Percentiles rank a stretch among this genome's conserved stretches.
Evolutionary conservation across 768 basidiomycete genomes (phyloP).

Genomic region (Rhizopogon vinicolor): DNA sequence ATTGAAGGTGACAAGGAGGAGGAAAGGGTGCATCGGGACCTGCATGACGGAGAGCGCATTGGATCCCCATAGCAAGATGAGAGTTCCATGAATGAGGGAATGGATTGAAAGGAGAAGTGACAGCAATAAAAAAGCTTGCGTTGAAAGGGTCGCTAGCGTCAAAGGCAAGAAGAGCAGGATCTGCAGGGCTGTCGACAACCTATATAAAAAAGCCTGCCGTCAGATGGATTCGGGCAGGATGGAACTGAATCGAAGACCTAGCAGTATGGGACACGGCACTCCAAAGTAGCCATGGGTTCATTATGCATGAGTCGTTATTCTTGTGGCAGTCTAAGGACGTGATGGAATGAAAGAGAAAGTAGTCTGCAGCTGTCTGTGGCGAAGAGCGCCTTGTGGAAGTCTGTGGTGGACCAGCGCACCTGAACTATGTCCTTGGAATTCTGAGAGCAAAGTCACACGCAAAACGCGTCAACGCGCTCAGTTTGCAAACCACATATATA

Average conservation of each 20-base stretch:
- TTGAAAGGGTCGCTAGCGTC: constrained; percentile 79
- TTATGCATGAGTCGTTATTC: constrained; percentile 5
- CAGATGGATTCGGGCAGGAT: constrained; percentile 1
- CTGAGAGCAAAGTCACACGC: too few relatives aligned
- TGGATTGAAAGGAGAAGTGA: constrained; percentile 75
- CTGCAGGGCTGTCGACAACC: constrained; percentile 73
- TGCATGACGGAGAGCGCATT: constrained; percentile 71
- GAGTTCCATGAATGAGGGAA: constrained; percentile 78
- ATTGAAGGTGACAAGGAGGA: constrained; percentile 85
- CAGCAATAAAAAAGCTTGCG: constrained; percentile 73
- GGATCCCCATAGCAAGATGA: constrained; percentile 68
- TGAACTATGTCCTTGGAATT: too few relatives aligned
- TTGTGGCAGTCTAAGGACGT: background rate
- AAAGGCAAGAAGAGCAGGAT: constrained; percentile 82
- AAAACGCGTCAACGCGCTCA: too few relatives aligned
- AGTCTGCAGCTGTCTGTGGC: background rate
- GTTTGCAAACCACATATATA: too few relatives aligned
- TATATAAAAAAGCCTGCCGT: constrained; percentile 21
- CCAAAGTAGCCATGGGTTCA: constrained; percentile 65
- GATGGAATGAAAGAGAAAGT: background rate
- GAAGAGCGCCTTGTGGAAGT: too few relatives aligned
- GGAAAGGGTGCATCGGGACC: constrained; percentile 82
- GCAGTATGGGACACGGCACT: constrained; percentile 61
- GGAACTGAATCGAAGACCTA: constrained; percentile 33
- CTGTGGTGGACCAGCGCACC: too few relatives aligned